Evolutionary conservation across 495 filamentous ascomycete species (phyloP).

Genomic region (Tuber microsphaerosporum): DNA sequence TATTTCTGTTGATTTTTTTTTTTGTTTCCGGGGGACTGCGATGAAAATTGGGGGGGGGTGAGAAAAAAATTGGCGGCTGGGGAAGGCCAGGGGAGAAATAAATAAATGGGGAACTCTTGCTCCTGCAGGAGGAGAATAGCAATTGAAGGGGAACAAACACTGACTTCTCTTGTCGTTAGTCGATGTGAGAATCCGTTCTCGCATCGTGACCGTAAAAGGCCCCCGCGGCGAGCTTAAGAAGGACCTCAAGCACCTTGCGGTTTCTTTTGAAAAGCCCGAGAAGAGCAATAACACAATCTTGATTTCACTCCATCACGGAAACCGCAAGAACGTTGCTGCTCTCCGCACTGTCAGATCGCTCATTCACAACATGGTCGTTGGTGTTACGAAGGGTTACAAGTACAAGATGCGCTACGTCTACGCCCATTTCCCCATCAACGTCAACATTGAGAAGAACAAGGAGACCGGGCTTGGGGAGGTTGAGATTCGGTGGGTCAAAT

Average conservation of each 20-base stretch:
- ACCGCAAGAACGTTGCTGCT: constrained; percentile 92
- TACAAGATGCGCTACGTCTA: constrained; percentile 99
- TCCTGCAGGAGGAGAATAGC: constrained; percentile 6
- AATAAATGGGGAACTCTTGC: constrained; percentile 29
- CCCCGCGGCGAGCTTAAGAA: constrained; percentile 91
- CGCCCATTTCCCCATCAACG: constrained; percentile 99
- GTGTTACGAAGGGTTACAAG: constrained; percentile 97
- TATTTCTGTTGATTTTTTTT: constrained; percentile 25
- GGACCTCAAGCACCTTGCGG: constrained; percentile 89
- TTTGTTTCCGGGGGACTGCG: constrained; percentile 1
- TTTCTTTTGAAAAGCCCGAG: constrained; percentile 70
- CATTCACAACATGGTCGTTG: constrained; percentile 96
- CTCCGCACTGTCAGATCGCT: constrained; percentile 94
- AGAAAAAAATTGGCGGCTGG: not conserved
- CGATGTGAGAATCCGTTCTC: constrained; percentile 91
- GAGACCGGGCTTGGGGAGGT: constrained; percentile 83
- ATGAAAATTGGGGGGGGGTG: too few relatives aligned
- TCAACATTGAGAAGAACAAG: constrained; percentile 92
- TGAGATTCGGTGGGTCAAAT: constrained; percentile 80
- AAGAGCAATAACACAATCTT: constrained; percentile 74
- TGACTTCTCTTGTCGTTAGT: constrained; percentile 54
- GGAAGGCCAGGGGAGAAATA: constrained; percentile 5
- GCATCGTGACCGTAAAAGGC: constrained; percentile 90
- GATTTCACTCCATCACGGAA: constrained; percentile 95
- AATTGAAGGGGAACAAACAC: constrained; percentile 33